These are phyloP conservation scores for Aspergillus asperescens DNA, from an alignment of 495 filamentous ascomycete species.

Conservation along the genomic window DNA sequence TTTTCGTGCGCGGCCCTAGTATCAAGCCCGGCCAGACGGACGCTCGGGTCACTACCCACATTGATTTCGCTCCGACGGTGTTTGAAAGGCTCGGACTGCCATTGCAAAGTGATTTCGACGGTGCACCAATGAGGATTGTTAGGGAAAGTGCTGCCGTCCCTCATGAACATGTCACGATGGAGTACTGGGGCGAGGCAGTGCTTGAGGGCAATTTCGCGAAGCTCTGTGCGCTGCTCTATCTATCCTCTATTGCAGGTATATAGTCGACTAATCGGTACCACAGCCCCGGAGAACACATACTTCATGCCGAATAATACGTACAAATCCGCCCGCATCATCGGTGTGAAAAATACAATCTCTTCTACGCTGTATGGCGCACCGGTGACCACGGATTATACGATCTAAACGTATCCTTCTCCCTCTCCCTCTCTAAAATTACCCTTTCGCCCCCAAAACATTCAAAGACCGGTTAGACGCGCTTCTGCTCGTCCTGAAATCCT, in stretches of 20 bases:
- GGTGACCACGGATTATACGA: slow-evolving; percentile 63
- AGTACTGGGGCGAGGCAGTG: slow-evolving; percentile 55
- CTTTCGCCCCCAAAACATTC: slow-evolving; percentile 36
- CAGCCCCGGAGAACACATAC: slow-evolving; percentile 22
- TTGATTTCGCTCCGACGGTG: slow-evolving; percentile 57
- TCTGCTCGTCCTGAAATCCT: slow-evolving; percentile 60
- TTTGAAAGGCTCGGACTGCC: slow-evolving; percentile 38
- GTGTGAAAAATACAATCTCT: slow-evolving; percentile 49
- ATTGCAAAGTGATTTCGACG: slow-evolving; percentile 44
- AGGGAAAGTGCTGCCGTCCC: slow-evolving; percentile 29
- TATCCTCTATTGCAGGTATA: neutral
- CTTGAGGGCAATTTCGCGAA: slow-evolving; percentile 42
- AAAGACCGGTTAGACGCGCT: slow-evolving; percentile 53
- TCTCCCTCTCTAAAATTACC: slow-evolving; percentile 39
- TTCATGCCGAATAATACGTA: slow-evolving; percentile 54
- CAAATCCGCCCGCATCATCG: slow-evolving; percentile 55
- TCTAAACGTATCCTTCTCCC: slow-evolving; percentile 39
- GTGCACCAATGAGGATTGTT: slow-evolving; percentile 33
- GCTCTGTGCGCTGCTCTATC: slow-evolving; percentile 23
- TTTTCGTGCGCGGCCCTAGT: slow-evolving; percentile 56
- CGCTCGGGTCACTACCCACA: slow-evolving; percentile 52
- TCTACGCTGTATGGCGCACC: slow-evolving; percentile 63
- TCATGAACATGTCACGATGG: slow-evolving; percentile 62
- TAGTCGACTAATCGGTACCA: neutral
- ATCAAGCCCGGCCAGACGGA: slow-evolving; percentile 39